Evolutionary conservation across 2,329 filamentous ascomycete species (phyloP).

Genomic region (Talaromyces sp.): DNA sequence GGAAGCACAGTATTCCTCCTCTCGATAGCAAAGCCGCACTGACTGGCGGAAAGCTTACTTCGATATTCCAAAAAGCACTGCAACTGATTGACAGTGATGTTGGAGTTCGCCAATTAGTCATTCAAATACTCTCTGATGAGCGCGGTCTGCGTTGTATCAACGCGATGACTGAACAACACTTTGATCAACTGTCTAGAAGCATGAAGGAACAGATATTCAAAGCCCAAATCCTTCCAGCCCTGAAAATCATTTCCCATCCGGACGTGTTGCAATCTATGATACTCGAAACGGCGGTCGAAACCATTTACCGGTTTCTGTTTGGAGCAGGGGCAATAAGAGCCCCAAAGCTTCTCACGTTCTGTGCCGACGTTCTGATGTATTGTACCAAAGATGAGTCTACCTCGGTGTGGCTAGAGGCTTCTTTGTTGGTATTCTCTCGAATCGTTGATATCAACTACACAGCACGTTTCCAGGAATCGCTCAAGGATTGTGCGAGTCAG

Average conservation of each 20-base stretch:
- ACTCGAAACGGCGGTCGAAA: slow-evolving; percentile 38
- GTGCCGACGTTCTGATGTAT: neutral
- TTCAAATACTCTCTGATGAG: slow-evolving; percentile 26
- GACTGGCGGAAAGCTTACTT: slow-evolving; percentile 6
- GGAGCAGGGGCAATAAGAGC: slow-evolving; percentile 36
- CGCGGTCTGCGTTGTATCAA: slow-evolving; percentile 26
- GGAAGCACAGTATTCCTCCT: neutral
- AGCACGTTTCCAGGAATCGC: slow-evolving; percentile 9
- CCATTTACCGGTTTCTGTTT: slow-evolving; percentile 43
- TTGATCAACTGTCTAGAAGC: slow-evolving; percentile 14
- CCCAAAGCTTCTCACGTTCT: slow-evolving; percentile 31
- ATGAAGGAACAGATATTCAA: slow-evolving; percentile 18
- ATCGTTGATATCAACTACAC: slow-evolving; percentile 13
- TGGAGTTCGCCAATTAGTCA: slow-evolving; percentile 24
- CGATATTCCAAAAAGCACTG: slow-evolving; percentile 24
- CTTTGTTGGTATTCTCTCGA: slow-evolving; percentile 9
- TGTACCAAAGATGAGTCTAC: neutral
- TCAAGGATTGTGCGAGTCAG: neutral
- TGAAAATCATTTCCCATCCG: slow-evolving; percentile 38
- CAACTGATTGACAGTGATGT: slow-evolving; percentile 22
- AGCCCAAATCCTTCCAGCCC: slow-evolving; percentile 36
- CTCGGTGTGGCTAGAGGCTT: neutral
- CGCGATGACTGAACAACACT: slow-evolving; percentile 23
- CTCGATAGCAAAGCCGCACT: neutral
- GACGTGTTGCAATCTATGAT: slow-evolving; percentile 40